phyloP scores from a whole-genome alignment of 129 eudicot species.

The Logfia minima region DNA sequence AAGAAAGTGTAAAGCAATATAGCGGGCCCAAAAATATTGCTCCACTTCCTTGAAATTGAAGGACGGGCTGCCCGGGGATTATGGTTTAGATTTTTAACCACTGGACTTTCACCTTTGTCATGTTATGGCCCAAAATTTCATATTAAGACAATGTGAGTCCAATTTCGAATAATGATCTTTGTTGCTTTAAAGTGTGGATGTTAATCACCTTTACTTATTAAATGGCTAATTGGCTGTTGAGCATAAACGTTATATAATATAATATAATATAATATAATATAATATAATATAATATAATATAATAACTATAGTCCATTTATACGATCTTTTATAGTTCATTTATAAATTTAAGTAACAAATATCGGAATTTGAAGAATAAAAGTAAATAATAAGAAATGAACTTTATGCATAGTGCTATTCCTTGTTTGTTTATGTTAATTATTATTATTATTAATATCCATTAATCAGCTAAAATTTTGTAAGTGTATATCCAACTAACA shows the following conservation, averaged over 20 bases:
- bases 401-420: constrained; percentile 24
- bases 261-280: too few relatives aligned
- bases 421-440: not conserved
- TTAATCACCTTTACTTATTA: not conserved
- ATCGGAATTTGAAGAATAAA: too few relatives aligned
- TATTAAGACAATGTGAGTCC: not conserved
- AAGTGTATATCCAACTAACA: constrained; percentile 37
- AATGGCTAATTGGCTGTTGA: not conserved
- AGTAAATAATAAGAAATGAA: not conserved
- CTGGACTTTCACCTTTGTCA: not conserved
- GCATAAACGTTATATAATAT: not conserved
- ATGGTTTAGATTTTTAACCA: not conserved
- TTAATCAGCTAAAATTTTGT: not conserved
- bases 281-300: not conserved
- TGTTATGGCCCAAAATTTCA: not conserved
- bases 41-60: not conserved
- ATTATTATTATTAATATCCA: not conserved
- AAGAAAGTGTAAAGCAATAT: not conserved
- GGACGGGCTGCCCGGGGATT: not conserved
- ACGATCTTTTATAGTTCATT: too few relatives aligned
- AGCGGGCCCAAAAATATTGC: not conserved
- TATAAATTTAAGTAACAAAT: not conserved
- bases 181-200: too few relatives aligned
- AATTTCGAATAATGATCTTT: too few relatives aligned
- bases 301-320: too few relatives aligned